Base-by-base conservation (phyloP, 2,329 filamentous ascomycete species). In the Fusarium humuli region DNA sequence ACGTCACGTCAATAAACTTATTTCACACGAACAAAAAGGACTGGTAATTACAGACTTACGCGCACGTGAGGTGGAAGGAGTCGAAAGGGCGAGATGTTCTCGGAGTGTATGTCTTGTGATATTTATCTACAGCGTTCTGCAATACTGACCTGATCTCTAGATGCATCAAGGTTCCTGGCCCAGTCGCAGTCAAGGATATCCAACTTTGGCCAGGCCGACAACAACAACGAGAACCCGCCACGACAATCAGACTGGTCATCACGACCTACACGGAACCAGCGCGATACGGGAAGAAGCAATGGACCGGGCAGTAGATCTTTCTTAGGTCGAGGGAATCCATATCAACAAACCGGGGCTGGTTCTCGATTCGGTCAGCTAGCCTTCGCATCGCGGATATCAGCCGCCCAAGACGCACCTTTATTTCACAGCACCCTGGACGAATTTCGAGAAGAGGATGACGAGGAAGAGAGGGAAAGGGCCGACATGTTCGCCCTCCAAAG, bases 131-230 rank as follows among this genome's bases (percentile, higher is more conserved):
- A 6, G 20, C 10, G 32, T 27, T 49, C 45, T 29, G 20, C 55
- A 55, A 46, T 27, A 60, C 68, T 75, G 57, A 74, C 64, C 49
- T 62, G 18, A 40, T 57, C 40, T 48, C 11, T 77, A 98, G 96
- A 98, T 91, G 96, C 96, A 77, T 98, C 95, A 73, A 92, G 91
- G 75, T 99, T 99, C 80, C 90, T 99, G 76, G 93, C 94, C 67
- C 96, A 98, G 88, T 98, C 94, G 73, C 94, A 97, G 85, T 97
- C 94, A 67, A 91, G 94, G 69, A 85, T 98, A 76, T 93, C 92
- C 73, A 89, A 84, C 79, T 90, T 94, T 65, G 87, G 84, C 82
- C 88, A 91, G 78, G 81, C 87, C 65, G 88, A 83, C 69, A 82
- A 23, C 6, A 23, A 81, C 67, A 81, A 79, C 49, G 75, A 73